These are phyloP conservation scores for Fusarium secorum DNA, from an alignment of 2,329 filamentous ascomycete species.

Conservation along the genomic window DNA sequence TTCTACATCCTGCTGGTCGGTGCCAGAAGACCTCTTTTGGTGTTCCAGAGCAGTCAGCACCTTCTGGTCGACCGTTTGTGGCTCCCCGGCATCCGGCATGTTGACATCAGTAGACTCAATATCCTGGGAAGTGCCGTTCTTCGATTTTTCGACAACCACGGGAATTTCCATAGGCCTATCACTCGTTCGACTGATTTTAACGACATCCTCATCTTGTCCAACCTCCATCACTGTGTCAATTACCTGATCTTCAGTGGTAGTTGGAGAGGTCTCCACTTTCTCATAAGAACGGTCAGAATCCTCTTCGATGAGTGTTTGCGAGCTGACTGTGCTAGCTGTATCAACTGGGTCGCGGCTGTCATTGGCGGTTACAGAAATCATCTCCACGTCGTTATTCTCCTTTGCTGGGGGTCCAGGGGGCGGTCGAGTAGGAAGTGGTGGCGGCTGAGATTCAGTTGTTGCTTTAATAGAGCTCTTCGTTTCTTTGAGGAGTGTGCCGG, in stretches of 20 bases:
- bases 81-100: constrained; percentile 45
- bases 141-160: constrained; percentile 7
- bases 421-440: constrained; percentile 60
- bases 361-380: constrained; percentile 46
- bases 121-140: not conserved
- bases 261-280: constrained; percentile 41
- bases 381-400: constrained; percentile 46
- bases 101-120: constrained; percentile 31
- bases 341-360: constrained; percentile 46
- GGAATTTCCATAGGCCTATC: not conserved
- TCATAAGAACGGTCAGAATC: constrained; percentile 48
- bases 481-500: constrained; percentile 49
- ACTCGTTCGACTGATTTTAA: constrained; percentile 4
- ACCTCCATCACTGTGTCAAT: constrained; percentile 38
- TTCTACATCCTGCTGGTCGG: constrained; percentile 90
- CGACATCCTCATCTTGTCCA: constrained; percentile 19
- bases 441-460: constrained; percentile 46
- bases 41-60: constrained; percentile 56
- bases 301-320: constrained; percentile 60
- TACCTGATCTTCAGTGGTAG: constrained; percentile 34
- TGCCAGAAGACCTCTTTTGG: constrained; percentile 58
- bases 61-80: constrained; percentile 54
- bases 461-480: constrained; percentile 42
- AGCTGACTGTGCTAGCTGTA: constrained; percentile 58
- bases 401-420: constrained; percentile 49